Percentiles rank a stretch among this genome's conserved stretches.
Conservation (phyloP, 2,329 filamentous ascomycete genomes). For the Colletotrichum lini region DNA sequence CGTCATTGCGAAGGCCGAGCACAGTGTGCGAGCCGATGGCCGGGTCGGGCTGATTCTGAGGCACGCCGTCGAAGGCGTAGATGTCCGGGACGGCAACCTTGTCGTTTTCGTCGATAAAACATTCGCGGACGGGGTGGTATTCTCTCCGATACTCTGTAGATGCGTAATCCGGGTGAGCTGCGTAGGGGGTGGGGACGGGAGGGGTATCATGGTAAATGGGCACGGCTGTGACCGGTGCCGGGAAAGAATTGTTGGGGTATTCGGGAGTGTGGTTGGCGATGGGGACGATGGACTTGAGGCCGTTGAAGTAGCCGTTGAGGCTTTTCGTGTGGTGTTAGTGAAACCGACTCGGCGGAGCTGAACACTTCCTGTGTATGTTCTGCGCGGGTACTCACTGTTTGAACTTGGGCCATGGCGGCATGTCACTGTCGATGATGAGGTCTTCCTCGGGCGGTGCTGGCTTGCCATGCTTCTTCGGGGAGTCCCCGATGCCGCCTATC, state of each 20-base stretch:
- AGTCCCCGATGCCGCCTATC: conserved; percentile 32
- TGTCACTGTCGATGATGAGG: conserved; percentile 47
- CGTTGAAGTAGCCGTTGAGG: conserved; percentile 85
- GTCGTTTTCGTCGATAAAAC: conserved; percentile 74
- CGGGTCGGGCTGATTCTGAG: conserved; percentile 83
- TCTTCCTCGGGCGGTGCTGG: conserved; percentile 57
- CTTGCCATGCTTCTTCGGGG: conserved; percentile 41
- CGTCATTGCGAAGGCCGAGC: conserved; percentile 80
- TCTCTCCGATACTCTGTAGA: conserved; percentile 68
- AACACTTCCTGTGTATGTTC: no score
- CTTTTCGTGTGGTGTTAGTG: conserved; percentile 59
- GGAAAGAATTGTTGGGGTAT: conserved; percentile 70
- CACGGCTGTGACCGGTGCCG: conserved; percentile 52
- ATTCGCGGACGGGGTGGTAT: conserved; percentile 69
- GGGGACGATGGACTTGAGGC: conserved; percentile 78
- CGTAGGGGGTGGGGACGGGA: conserved; percentile 59
- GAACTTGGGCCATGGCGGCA: conserved; percentile 57
- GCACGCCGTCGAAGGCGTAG: conserved; percentile 78
- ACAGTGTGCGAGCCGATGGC: conserved; percentile 83
- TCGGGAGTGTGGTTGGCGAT: conserved; percentile 77
- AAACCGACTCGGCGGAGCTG: no score
- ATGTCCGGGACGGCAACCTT: conserved; percentile 72
- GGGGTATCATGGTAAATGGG: conserved; percentile 52
- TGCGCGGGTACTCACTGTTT: conserved; percentile 55
- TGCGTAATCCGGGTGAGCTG: conserved; percentile 79